Evolutionary conservation across 768 basidiomycete species (phyloP), one percentile per base, ranked within the genome.

Genomic region (Hortiboletus campestris): DNA sequence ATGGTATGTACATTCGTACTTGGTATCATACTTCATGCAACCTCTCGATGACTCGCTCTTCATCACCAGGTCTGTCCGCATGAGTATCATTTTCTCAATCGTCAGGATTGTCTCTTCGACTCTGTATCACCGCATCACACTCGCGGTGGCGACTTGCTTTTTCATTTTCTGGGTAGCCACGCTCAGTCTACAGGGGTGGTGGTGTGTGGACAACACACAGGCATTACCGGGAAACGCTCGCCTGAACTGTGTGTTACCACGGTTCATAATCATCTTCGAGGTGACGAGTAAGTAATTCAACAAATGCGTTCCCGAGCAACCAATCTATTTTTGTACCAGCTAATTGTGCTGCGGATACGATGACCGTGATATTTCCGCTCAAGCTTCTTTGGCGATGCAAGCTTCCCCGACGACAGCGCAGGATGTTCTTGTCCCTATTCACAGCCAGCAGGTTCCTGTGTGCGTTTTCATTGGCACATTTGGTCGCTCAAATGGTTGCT

Each of bases 31-130:
- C 4, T 9, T 39, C 14, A 25, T 20, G 32, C 25, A 11, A 14
- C 2, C 11, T 13, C 39, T 39, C 4, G 6, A 19, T 38, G 16
- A 46, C 25, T 4, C 25, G 4, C 25, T 25, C 25, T 25, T 25
- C 25, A 29, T 52, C 8, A 6, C 45, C 31, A 63, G 62, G 62
- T 59, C 57, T 20, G 62, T 63, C n/a, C 63, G 63, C 29, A 43
- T 63, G 50, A 63, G 63, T 45, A n/a, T 63, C 25, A 39, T 63
- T 16, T 52, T 46, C 11, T 60, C 63, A 4, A 32, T 63, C 16
- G 2, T 63, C 10, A 51, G 63, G 28, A 53, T 63, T 7, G 36
- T 41, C 17, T 6, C 31, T 17, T 46, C 55, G 3, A 14, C 17
- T 20, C 29, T 38, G 22, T 19, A 48, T 22, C 57, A 53, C 28